Evolutionary conservation across 139 green algal species (phyloP).

Genomic region (Desmodesmus armatus): DNA sequence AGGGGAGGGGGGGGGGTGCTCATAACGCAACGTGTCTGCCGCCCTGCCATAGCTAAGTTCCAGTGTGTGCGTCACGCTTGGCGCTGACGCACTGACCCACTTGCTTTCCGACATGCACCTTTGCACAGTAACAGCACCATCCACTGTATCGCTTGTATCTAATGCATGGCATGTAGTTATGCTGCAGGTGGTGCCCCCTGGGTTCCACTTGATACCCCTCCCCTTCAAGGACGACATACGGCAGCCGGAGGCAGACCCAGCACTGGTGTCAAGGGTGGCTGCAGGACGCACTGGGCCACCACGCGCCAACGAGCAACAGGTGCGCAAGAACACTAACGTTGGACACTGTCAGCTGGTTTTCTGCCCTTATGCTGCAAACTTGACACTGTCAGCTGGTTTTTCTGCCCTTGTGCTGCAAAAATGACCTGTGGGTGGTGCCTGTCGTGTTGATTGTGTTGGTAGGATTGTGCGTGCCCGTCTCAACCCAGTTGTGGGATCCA

Average conservation of each 20-base stretch:
- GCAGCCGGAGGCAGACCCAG: background rate
- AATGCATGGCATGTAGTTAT: too few relatives aligned
- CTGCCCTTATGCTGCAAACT: background rate
- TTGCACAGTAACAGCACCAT: too few relatives aligned
- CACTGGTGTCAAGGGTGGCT: background rate
- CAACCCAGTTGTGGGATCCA: too few relatives aligned
- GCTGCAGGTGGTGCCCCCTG: background rate
- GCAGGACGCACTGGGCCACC: background rate
- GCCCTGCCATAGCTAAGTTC: too few relatives aligned
- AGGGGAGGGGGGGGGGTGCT: too few relatives aligned
- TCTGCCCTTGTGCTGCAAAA: too few relatives aligned
- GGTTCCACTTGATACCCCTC: constrained; percentile 32
- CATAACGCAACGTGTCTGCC: too few relatives aligned
- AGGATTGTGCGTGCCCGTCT: background rate
- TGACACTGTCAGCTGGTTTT: too few relatives aligned
- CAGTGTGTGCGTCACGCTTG: too few relatives aligned
- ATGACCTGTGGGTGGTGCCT: background rate
- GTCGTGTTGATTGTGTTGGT: background rate
- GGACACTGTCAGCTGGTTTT: background rate
- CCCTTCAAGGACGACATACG: constrained; percentile 30
- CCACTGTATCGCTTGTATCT: too few relatives aligned
- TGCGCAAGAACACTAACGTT: background rate
- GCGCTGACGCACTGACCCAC: too few relatives aligned
- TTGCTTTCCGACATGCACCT: too few relatives aligned
- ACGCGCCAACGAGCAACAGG: constrained; percentile 34